A percentile compares a stretch with the other conserved stretches of the same genome.
Evolutionary conservation across 2,329 filamentous ascomycete species (phyloP).

Genomic region (Sporothrix variecibatus): DNA sequence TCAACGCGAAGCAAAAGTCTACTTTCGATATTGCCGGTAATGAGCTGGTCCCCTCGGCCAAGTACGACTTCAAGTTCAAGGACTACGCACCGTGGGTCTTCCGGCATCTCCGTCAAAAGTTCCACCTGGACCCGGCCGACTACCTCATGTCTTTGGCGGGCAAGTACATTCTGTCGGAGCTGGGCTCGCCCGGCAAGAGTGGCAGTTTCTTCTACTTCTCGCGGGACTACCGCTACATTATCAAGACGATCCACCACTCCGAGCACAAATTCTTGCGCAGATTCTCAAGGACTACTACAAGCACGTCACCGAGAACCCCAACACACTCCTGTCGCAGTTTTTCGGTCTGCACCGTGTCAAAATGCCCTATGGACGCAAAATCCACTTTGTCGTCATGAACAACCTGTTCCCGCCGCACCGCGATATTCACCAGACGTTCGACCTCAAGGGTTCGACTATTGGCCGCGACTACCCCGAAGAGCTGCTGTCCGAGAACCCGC

Average conservation of each 20-base stretch:
- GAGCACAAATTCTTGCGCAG: slow-evolving; percentile 85
- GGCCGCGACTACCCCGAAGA: slow-evolving; percentile 90
- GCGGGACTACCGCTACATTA: slow-evolving; percentile 99
- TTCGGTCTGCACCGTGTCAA: slow-evolving; percentile 97
- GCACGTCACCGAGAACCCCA: slow-evolving; percentile 89
- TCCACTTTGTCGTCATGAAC: slow-evolving; percentile 99
- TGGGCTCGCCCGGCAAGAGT: slow-evolving; percentile 96
- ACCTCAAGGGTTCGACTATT: slow-evolving; percentile 93
- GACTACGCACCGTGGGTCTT: slow-evolving; percentile 99
- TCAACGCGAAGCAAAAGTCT: slow-evolving; percentile 93
- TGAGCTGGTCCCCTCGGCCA: slow-evolving; percentile 93
- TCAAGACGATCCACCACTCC: slow-evolving; percentile 97
- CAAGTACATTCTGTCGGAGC: slow-evolving; percentile 97
- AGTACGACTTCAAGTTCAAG: slow-evolving; percentile 99
- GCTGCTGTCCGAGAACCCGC: slow-evolving; percentile 81
- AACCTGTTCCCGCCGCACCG: slow-evolving; percentile 96
- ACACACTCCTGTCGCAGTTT: slow-evolving; percentile 95
- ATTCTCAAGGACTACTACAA: slow-evolving; percentile 90
- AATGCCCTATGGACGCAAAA: slow-evolving; percentile 96
- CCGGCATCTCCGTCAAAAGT: slow-evolving; percentile 81
- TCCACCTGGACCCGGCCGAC: slow-evolving; percentile 91
- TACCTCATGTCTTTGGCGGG: slow-evolving; percentile 97
- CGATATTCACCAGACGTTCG: slow-evolving; percentile 96
- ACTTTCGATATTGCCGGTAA: slow-evolving; percentile 98
- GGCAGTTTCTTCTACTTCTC: slow-evolving; percentile 99